Conservation (phyloP, 257 asterid genomes). For the Agastache rugosa region DNA sequence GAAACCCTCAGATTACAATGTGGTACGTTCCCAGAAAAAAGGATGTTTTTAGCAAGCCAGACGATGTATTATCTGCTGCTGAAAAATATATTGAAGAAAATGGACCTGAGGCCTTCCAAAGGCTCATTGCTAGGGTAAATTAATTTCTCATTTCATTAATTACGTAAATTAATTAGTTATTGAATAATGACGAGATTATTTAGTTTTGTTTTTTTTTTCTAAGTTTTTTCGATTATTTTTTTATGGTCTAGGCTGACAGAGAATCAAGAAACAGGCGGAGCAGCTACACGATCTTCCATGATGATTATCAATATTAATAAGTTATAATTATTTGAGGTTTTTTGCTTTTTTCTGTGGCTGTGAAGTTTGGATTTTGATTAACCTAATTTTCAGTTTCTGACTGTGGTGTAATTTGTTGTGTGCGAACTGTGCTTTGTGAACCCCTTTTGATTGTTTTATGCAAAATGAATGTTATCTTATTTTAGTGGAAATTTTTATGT, state of each 20-base stretch:
- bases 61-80: conserved; percentile 78
- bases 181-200: neutral
- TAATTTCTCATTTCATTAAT: too few relatives aligned
- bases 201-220: neutral
- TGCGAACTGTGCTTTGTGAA: neutral
- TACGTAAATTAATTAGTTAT: too few relatives aligned
- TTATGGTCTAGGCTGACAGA: conserved; percentile 69
- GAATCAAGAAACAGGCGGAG: conserved; percentile 76
- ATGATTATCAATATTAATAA: conserved; percentile 53
- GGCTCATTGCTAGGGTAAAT: conserved; percentile 77
- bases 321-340: neutral
- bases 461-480: neutral
- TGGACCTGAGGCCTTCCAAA: conserved; percentile 86
- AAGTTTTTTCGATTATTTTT: neutral
- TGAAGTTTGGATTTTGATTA: neutral
- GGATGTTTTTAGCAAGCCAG: conserved; percentile 70
- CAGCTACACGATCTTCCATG: conserved; percentile 68
- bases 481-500: neutral
- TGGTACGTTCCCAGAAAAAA: conserved; percentile 76
- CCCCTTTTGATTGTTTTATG: neutral
- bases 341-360: neutral
- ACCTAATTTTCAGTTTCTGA: neutral
- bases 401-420: neutral
- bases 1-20: conserved; percentile 70
- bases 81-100: conserved; percentile 79